phyloP scores from a whole-genome alignment of 805 yeast genomes.

The Wickerhamiella australiensis region DNA sequence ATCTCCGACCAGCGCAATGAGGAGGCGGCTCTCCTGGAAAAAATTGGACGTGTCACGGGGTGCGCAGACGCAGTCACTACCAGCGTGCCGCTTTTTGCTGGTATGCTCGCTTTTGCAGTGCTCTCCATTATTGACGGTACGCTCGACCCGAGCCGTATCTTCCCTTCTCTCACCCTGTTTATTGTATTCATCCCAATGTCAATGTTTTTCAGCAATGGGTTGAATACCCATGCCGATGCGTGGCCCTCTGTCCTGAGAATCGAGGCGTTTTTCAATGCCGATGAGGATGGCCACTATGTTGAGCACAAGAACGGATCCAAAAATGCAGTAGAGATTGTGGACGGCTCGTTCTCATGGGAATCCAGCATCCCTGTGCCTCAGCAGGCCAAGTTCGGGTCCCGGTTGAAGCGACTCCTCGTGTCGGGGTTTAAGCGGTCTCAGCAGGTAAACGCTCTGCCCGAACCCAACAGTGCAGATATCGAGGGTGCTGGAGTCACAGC shows the following conservation, averaged over 20 bases:
- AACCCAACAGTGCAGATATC: background rate
- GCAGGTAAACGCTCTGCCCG: background rate
- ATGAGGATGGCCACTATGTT: conserved; percentile 30
- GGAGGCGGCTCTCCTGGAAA: conserved; percentile 53
- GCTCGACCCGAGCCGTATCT: conserved; percentile 48
- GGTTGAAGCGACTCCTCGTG: background rate
- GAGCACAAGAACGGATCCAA: conserved; percentile 22
- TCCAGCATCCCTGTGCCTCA: conserved; percentile 11
- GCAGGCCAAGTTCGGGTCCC: background rate
- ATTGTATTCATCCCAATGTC: conserved; percentile 59
- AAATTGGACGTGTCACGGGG: conserved; percentile 56
- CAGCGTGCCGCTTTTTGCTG: conserved; percentile 56
- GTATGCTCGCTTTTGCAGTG: conserved; percentile 47
- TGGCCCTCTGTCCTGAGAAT: conserved; percentile 27
- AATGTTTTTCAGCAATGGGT: conserved; percentile 41
- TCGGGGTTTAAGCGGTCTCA: background rate
- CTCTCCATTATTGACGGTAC: conserved; percentile 35
- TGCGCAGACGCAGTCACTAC: conserved; percentile 52
- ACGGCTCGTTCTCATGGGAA: conserved; percentile 63
- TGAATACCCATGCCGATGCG: conserved; percentile 32
- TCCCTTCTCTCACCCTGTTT: conserved; percentile 61
- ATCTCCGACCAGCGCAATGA: conserved; percentile 44
- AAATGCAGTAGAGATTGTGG: conserved; percentile 37
- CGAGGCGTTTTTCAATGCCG: conserved; percentile 26
- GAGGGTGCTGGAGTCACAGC: background rate